Percentiles rank a stretch among this genome's conserved stretches.
Evolutionary conservation across 192 early-diverging fungal genomes (phyloP).

Genomic region (Umbelopsis vinacea): DNA sequence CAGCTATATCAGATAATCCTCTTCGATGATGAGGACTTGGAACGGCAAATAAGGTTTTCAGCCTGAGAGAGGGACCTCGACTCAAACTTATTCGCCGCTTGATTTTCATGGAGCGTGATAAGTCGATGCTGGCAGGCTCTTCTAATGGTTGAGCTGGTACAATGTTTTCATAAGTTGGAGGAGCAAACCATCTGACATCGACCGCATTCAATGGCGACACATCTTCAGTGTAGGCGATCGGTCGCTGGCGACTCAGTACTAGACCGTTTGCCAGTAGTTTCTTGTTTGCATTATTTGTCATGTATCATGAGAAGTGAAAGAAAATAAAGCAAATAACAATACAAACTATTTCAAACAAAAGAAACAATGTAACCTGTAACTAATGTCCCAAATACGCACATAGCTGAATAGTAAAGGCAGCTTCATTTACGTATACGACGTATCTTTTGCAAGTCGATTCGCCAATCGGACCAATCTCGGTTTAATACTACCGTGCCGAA

Average conservation of each 20-base stretch:
- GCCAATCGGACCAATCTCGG: slow-evolving; percentile 18
- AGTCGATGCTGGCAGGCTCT: neutral
- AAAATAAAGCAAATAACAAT: neutral
- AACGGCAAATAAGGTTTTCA: slow-evolving; percentile 2
- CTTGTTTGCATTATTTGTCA: slow-evolving; percentile 8
- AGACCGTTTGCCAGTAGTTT: neutral
- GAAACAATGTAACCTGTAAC: neutral
- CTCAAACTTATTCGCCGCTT: neutral
- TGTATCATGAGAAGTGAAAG: neutral
- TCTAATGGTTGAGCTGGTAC: neutral
- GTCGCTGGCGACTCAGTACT: neutral
- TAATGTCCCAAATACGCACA: neutral
- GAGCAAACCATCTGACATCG: slow-evolving; percentile 6
- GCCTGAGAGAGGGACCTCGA: neutral
- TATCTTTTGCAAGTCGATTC: slow-evolving; percentile 4
- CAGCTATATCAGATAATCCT: neutral
- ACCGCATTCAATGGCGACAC: neutral
- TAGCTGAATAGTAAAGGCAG: slow-evolving; percentile 17
- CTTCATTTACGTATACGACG: neutral
- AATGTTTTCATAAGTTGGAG: neutral
- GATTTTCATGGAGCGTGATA: neutral
- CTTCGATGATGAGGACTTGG: neutral
- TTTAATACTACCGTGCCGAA: slow-evolving; percentile 12
- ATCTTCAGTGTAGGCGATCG: neutral
- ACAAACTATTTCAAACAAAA: neutral